Evolutionary conservation across 2,329 filamentous ascomycete genomes (phyloP).

Genomic region (Geosmithia putterillii): DNA sequence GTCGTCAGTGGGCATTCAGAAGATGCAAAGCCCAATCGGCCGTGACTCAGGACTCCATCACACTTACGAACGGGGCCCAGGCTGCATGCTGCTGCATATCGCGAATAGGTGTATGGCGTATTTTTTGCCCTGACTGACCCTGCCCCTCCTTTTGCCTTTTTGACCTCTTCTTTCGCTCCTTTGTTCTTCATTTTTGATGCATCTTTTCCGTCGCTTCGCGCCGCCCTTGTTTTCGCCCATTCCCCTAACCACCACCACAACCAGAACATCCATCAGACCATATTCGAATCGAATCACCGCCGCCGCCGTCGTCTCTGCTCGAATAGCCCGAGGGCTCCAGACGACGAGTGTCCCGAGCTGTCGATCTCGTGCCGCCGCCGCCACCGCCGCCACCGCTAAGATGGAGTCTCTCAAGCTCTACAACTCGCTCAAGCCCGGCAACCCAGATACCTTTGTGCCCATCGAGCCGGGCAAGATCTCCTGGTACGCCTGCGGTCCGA

Average conservation of each 20-base stretch:
- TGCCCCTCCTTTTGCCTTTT: background rate
- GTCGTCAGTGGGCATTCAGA: background rate
- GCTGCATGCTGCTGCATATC: background rate
- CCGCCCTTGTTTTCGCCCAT: background rate
- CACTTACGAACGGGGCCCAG: background rate
- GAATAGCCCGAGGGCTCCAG: constrained; percentile 1
- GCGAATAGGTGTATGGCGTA: background rate
- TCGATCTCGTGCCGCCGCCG: constrained; percentile 12
- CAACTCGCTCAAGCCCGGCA: constrained; percentile 64
- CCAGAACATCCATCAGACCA: background rate
- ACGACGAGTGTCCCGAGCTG: too few species aligned
- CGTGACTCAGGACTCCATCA: background rate
- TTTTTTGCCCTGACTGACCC: background rate
- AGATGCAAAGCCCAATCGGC: background rate
- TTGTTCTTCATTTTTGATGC: constrained; percentile 17
- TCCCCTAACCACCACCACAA: background rate
- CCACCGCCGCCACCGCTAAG: constrained; percentile 8
- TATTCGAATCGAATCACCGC: constrained; percentile 1
- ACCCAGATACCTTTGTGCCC: constrained; percentile 63
- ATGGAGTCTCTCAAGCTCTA: constrained; percentile 58
- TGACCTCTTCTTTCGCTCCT: constrained; percentile 7
- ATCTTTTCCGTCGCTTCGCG: constrained; percentile 7
- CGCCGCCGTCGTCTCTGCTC: background rate
- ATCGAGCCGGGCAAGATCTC: constrained; percentile 59
- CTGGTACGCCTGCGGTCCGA: constrained; percentile 83